Percentiles rank a stretch among this genome's conserved stretches.
Evolutionary conservation across 2,329 filamentous ascomycete genomes (phyloP).

Genomic region (Aspergillus sclerotialis): DNA sequence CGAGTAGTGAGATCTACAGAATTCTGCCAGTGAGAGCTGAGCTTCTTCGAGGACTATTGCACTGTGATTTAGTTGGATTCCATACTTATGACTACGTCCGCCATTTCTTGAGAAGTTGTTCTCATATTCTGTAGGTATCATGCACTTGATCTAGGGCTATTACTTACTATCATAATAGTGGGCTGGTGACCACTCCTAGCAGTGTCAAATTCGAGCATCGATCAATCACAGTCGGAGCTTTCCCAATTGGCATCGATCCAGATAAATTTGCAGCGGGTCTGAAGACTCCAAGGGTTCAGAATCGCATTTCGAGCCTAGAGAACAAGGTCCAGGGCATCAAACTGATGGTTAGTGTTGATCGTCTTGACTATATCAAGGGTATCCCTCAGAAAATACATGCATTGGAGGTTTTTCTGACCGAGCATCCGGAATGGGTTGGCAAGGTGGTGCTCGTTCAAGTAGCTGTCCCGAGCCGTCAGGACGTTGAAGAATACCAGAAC

Average conservation of each 20-base stretch:
- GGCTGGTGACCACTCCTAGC: slow-evolving; percentile 66
- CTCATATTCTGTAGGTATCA: slow-evolving; percentile 63
- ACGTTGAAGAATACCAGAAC: slow-evolving; percentile 95
- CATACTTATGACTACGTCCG: slow-evolving; percentile 95
- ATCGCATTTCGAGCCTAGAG: slow-evolving; percentile 71
- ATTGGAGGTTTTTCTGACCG: slow-evolving; percentile 85
- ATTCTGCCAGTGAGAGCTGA: slow-evolving; percentile 85
- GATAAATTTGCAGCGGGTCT: slow-evolving; percentile 87
- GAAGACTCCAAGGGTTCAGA: slow-evolving; percentile 71
- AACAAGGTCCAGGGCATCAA: slow-evolving; percentile 90
- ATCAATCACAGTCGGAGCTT: slow-evolving; percentile 80
- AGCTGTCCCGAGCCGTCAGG: slow-evolving; percentile 81
- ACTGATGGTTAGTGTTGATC: slow-evolving; percentile 88
- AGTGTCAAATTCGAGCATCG: slow-evolving; percentile 81
- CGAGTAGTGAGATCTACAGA: slow-evolving; percentile 88
- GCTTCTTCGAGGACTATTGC: slow-evolving; percentile 73
- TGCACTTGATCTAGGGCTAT: too few species aligned
- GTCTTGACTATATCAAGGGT: slow-evolving; percentile 95
- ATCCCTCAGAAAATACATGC: slow-evolving; percentile 93
- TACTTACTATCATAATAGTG: too few species aligned
- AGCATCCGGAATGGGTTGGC: slow-evolving; percentile 93
- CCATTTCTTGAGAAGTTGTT: slow-evolving; percentile 89
- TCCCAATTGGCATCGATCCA: slow-evolving; percentile 92
- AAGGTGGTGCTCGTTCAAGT: slow-evolving; percentile 93
- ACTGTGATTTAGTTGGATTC: slow-evolving; percentile 90